A percentile compares a stretch with the other conserved stretches of the same genome.
Conservation (phyloP, 2,329 filamentous ascomycete species). For the Nemania abortiva region DNA sequence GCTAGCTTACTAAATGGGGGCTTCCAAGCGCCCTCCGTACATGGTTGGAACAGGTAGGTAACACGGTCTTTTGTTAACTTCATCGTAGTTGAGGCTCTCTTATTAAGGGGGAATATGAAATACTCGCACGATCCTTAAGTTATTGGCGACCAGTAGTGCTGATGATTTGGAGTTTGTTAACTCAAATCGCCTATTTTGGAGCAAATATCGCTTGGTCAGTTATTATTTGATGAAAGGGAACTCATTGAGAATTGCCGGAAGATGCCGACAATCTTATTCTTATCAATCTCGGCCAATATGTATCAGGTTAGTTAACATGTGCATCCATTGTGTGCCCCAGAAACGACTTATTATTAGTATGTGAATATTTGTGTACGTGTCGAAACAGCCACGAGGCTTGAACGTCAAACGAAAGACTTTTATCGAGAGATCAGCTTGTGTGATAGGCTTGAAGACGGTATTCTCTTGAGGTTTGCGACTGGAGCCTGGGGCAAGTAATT, state of each 20-base stretch:
- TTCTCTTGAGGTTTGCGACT: not conserved
- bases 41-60: not conserved
- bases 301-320: not conserved
- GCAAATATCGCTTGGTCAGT: not conserved
- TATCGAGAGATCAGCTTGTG: not conserved
- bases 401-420: not conserved
- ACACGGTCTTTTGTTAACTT: not conserved
- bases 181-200: slow-evolving; percentile 14
- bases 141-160: not conserved
- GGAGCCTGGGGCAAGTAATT: not conserved
- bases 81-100: not conserved
- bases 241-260: not conserved
- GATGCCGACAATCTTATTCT: not conserved
- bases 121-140: not conserved
- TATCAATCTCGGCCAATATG: slow-evolving; percentile 4
- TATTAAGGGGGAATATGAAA: slow-evolving; percentile 10
- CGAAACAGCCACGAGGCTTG: not conserved
- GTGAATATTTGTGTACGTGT: not conserved
- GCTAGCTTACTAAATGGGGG: slow-evolving; percentile 35
- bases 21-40: slow-evolving; percentile 18
- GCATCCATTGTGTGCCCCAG: not conserved
- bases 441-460: not conserved
- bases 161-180: slow-evolving; percentile 8
- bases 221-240: not conserved
- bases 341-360: not conserved